Percentiles rank a stretch among this genome's conserved stretches.
Evolutionary conservation across 1,284 basidiomycete species (phyloP).

Genomic region (Cutaneotrichosporon dermatis): DNA sequence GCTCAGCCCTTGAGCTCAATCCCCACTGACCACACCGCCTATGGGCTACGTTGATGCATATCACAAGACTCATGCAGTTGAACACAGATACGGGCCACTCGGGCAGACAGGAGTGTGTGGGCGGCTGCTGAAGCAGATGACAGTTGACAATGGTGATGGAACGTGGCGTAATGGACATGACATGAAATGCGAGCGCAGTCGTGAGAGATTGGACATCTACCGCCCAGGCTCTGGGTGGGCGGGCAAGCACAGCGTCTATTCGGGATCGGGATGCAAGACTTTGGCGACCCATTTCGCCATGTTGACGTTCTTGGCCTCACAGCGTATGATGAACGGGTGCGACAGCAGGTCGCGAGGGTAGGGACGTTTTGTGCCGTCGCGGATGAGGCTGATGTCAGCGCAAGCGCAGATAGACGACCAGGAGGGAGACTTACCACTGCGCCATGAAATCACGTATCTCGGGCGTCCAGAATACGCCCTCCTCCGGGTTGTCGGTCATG

Average conservation of each 20-base stretch:
- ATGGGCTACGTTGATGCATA: background rate
- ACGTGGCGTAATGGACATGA: background rate
- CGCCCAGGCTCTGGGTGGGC: background rate
- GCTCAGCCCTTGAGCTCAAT: too few relatives aligned
- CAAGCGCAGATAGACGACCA: background rate
- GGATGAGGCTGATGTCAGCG: slow-evolving; percentile 29
- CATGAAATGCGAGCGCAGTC: background rate
- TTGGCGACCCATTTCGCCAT: slow-evolving; percentile 86
- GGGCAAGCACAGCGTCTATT: background rate
- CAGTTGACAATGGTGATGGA: background rate
- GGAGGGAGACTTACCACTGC: slow-evolving; percentile 61
- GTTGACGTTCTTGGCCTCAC: slow-evolving; percentile 75
- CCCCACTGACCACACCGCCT: too few relatives aligned
- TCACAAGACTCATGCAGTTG: slow-evolving; percentile 2
- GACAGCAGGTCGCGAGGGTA: slow-evolving; percentile 77
- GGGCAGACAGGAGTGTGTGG: background rate
- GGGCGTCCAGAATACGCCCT: slow-evolving; percentile 65
- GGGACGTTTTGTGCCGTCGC: slow-evolving; percentile 60
- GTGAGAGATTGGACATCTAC: too few relatives aligned
- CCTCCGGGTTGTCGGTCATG: slow-evolving; percentile 58
- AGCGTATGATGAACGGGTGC: slow-evolving; percentile 80
- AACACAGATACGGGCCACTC: background rate
- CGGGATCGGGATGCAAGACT: slow-evolving; percentile 53
- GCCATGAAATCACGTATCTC: slow-evolving; percentile 91
- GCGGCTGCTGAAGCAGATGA: background rate